Conservation (phyloP, 179 eudicot species). For the Kewa caespitosa region DNA sequence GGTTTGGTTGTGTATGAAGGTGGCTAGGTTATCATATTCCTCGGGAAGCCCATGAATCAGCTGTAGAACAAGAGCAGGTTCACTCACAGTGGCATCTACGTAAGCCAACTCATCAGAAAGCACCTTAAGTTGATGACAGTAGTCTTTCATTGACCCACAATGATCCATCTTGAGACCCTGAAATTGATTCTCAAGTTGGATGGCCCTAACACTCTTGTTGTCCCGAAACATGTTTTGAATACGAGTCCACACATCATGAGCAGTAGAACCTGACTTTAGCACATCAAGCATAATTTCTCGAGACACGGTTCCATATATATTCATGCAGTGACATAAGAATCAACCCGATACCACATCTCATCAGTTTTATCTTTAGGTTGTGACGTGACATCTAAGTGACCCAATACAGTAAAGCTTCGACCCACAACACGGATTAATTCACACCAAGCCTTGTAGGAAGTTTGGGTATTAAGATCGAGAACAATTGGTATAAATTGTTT, state of each 20-base stretch:
- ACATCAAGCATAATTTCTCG: background rate
- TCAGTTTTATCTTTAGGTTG: background rate
- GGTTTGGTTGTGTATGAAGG: background rate
- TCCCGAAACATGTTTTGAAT: background rate
- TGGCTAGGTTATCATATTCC: background rate
- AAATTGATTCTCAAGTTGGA: background rate
- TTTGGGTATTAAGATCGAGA: background rate
- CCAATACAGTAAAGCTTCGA: too few relatives aligned
- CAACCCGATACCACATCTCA: background rate
- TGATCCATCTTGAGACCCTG: background rate
- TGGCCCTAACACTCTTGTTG: background rate
- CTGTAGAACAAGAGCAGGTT: background rate
- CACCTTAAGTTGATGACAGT: background rate
- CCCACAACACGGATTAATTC: background rate
- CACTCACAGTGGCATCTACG: background rate
- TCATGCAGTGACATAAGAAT: background rate
- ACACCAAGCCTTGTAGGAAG: background rate
- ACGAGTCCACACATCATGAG: background rate
- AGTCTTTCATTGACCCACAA: too few relatives aligned
- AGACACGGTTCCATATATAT: background rate
- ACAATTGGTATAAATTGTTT: background rate
- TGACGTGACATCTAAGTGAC: too few relatives aligned
- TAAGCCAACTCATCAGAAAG: background rate
- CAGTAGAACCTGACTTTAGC: background rate
- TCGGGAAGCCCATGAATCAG: background rate